These are phyloP conservation scores for Conringia planisiliqua DNA, from an alignment of 345 rosid species.

Conservation along the genomic window DNA sequence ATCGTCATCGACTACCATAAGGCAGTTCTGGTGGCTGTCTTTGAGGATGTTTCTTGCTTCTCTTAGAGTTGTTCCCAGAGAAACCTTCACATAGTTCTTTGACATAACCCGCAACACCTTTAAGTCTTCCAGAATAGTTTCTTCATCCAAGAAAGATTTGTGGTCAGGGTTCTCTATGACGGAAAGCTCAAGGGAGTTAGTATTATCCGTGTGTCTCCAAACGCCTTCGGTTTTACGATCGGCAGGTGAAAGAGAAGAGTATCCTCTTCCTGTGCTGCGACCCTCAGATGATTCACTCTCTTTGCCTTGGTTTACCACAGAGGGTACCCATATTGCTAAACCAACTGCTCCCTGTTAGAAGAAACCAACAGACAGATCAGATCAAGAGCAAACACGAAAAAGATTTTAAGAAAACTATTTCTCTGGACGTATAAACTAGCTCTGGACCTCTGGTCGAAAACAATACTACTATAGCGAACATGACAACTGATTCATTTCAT, in stretches of 20 bases:
- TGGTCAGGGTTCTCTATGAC: constrained; percentile 48
- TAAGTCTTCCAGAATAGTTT: constrained; percentile 66
- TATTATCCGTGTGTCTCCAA: constrained; percentile 43
- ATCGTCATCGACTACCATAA: constrained; percentile 68
- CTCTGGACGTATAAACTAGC: too few species aligned
- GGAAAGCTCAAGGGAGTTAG: constrained; percentile 60
- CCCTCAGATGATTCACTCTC: constrained; percentile 63
- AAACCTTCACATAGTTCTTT: constrained; percentile 63
- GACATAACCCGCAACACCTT: constrained; percentile 85
- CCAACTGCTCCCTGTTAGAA: constrained; percentile 90
- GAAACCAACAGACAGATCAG: constrained; percentile 7
- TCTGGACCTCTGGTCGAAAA: neutral
- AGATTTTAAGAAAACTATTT: neutral
- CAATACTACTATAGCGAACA: neutral
- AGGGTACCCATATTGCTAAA: constrained; percentile 99
- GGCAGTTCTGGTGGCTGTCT: constrained; percentile 63
- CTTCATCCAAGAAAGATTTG: constrained; percentile 54
- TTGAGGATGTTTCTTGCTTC: constrained; percentile 75
- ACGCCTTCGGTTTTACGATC: constrained; percentile 49
- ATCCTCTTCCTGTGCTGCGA: constrained; percentile 56
- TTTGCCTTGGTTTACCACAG: constrained; percentile 80
- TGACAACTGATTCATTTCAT: neutral
- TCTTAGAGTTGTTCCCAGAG: constrained; percentile 51
- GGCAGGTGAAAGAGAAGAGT: constrained; percentile 57
- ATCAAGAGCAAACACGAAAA: neutral